A percentile compares a stretch with the other conserved stretches of the same genome.
Evolutionary conservation across 2,329 filamentous ascomycete species (phyloP).

Genomic region (Colletotrichum orchidophilum): DNA sequence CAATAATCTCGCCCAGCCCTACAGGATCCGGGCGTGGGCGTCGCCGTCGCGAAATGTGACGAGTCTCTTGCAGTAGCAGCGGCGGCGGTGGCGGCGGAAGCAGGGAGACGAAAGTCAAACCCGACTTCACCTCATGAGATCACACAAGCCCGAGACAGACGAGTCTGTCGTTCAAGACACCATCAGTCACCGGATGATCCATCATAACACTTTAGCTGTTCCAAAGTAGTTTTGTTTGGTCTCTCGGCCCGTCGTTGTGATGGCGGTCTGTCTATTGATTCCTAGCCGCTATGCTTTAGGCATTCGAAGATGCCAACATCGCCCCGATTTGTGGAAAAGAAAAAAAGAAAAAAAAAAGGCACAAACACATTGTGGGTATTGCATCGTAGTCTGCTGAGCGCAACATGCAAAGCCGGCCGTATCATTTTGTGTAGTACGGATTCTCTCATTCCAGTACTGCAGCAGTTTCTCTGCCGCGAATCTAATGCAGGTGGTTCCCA

Average conservation of each 20-base stretch:
- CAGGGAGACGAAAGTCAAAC: slow-evolving; percentile 8
- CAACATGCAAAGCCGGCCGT: slow-evolving; percentile 26
- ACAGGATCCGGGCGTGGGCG: not conserved
- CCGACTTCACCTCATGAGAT: slow-evolving; percentile 7
- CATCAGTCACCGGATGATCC: not conserved
- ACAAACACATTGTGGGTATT: slow-evolving; percentile 10
- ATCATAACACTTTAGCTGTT: not conserved
- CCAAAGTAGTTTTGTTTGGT: not conserved
- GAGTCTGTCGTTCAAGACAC: not conserved
- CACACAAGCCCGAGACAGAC: not conserved
- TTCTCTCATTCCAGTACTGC: not conserved
- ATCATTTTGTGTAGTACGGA: not conserved
- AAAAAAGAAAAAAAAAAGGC: not conserved
- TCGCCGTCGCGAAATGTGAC: not conserved
- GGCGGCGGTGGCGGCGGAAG: not conserved
- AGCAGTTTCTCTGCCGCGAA: slow-evolving; percentile 7
- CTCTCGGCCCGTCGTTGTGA: not conserved
- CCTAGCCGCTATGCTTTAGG: slow-evolving; percentile 3
- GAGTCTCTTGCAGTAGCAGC: not conserved
- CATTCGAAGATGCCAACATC: not conserved
- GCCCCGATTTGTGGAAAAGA: not conserved
- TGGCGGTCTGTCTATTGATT: slow-evolving; percentile 19
- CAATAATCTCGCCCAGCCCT: not conserved
- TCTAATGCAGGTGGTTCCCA: slow-evolving; percentile 15
- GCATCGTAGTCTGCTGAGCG: slow-evolving; percentile 11